A percentile compares a stretch with the other conserved stretches of the same genome.
Evolutionary conservation across 2,329 filamentous ascomycete genomes (phyloP).

Genomic region (Alternaria atra): DNA sequence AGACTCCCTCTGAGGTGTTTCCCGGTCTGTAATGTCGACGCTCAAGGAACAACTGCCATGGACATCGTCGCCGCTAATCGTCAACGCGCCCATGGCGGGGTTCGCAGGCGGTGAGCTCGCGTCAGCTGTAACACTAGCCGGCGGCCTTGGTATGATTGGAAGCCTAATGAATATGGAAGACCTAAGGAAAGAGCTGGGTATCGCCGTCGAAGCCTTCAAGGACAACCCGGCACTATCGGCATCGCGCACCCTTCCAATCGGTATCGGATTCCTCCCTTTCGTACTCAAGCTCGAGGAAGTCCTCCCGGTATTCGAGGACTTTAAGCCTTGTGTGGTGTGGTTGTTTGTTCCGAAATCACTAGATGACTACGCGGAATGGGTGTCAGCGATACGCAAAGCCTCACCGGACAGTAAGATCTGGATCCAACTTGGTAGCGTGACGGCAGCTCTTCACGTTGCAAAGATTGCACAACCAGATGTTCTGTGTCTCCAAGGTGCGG

Average conservation of each 20-base stretch:
- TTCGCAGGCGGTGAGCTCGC: conserved; percentile 66
- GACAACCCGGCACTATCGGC: conserved; percentile 21
- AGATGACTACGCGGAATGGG: conserved; percentile 50
- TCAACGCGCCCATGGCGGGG: conserved; percentile 73
- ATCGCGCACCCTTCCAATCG: conserved; percentile 57
- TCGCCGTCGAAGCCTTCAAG: conserved; percentile 27
- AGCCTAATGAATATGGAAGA: conserved; percentile 46
- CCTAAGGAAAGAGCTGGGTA: conserved; percentile 41
- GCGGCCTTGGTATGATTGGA: conserved; percentile 57
- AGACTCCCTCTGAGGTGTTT: neutral
- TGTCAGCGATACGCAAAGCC: conserved; percentile 43
- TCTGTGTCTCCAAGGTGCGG: conserved; percentile 69
- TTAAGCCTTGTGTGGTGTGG: conserved; percentile 70
- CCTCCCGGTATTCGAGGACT: conserved; percentile 61
- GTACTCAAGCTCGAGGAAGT: conserved; percentile 55
- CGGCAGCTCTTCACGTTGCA: conserved; percentile 62
- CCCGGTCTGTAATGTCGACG: conserved; percentile 17
- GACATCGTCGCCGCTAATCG: conserved; percentile 65
- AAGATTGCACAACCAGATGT: conserved; percentile 63
- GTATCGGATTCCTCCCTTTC: conserved; percentile 69
- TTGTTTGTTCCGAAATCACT: conserved; percentile 67
- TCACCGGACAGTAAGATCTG: conserved; percentile 59
- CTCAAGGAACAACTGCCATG: conserved; percentile 57
- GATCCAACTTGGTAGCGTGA: conserved; percentile 69
- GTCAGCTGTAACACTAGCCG: conserved; percentile 66